Conservation (phyloP, 2,329 filamentous ascomycete species). For the Spiromastix sp. region DNA sequence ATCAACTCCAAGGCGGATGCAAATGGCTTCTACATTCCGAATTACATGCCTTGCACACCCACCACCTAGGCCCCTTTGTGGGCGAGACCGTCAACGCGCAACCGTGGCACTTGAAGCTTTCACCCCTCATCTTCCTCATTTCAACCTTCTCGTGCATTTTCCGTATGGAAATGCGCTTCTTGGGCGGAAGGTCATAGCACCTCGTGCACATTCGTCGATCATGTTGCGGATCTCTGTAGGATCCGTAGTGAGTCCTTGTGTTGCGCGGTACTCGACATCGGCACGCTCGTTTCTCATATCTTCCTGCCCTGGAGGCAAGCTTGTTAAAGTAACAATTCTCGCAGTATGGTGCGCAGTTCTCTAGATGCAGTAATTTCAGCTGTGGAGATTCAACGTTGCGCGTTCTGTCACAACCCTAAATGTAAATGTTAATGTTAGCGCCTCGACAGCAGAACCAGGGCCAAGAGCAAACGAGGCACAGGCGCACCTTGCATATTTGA, state of each 20-base stretch:
- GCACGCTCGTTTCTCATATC: background rate
- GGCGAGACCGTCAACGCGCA: background rate
- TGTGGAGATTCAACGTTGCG: background rate
- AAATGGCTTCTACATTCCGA: background rate
- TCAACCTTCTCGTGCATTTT: background rate
- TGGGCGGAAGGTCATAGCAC: too few relatives aligned
- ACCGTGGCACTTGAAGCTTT: background rate
- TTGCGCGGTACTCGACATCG: background rate
- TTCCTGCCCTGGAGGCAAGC: background rate
- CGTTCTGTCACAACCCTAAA: background rate
- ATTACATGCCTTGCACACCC: background rate
- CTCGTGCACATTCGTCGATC: background rate
- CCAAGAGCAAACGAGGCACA: too few relatives aligned
- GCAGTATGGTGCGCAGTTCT: background rate
- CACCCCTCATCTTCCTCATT: background rate
- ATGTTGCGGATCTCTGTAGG: background rate
- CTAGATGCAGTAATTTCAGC: background rate
- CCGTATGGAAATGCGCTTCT: too few relatives aligned
- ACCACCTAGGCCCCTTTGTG: background rate
- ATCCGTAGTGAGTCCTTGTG: background rate
- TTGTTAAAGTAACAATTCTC: background rate
- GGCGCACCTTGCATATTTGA: background rate
- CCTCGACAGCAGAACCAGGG: background rate
- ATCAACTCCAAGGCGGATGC: slow-evolving; percentile 6
- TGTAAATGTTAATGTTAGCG: background rate